These are phyloP conservation scores for Yarrowia yakushimensis DNA, from an alignment of 805 yeast species.

Conservation along the genomic window DNA sequence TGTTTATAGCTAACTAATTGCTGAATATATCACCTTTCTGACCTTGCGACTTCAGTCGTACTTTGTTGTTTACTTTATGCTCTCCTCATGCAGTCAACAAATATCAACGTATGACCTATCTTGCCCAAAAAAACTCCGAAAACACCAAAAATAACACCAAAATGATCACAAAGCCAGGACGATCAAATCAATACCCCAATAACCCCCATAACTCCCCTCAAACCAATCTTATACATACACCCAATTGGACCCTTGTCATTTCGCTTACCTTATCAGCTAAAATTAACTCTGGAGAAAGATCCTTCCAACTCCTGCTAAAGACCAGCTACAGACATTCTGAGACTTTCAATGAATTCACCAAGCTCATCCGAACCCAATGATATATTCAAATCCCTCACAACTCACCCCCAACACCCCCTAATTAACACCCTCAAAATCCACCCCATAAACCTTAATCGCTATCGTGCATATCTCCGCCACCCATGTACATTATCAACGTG, in stretches of 20 bases:
- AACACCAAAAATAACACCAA: not conserved
- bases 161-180: not conserved
- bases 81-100: not conserved
- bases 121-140: no score
- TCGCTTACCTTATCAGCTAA: not conserved
- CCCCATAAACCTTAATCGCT: constrained; percentile 2
- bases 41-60: no score
- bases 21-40: no score
- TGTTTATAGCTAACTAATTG: no score
- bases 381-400: no score
- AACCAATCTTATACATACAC: no score
- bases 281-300: not conserved
- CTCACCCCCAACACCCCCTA: not conserved
- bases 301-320: not conserved
- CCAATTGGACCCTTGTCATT: not conserved
- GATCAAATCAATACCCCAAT: not conserved
- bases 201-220: no score
- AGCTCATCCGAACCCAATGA: no score
- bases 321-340: not conserved
- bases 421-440: not conserved
- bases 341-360: not conserved
- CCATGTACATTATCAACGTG: not conserved
- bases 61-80: no score
- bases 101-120: no score
- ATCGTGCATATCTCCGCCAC: constrained; percentile 22